Percentiles rank a stretch among this genome's conserved stretches.
Conservation (phyloP, 495 filamentous ascomycete genomes). For the Aspergillus affinis region DNA sequence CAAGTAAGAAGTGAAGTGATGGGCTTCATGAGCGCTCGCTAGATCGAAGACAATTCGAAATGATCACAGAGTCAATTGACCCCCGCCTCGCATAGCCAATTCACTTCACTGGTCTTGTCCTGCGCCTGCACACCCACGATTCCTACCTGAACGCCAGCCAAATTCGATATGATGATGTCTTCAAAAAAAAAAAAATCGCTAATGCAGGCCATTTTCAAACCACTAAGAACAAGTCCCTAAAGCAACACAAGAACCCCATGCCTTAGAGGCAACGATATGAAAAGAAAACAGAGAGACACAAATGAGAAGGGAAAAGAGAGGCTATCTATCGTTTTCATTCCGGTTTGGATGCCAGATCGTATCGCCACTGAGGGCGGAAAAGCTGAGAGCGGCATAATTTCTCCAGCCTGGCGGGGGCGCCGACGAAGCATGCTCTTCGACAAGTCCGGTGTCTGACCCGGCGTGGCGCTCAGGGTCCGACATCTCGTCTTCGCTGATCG, state of each 20-base stretch:
- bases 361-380: constrained; percentile 52
- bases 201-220: constrained; percentile 35
- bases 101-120: constrained; percentile 5
- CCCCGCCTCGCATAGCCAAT: background rate
- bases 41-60: background rate
- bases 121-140: constrained; percentile 7
- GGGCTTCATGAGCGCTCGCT: too few relatives aligned
- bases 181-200: constrained; percentile 35
- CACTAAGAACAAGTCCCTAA: constrained; percentile 22
- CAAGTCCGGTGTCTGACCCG: constrained; percentile 37
- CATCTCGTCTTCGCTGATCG: constrained; percentile 29
- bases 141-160: constrained; percentile 34
- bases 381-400: constrained; percentile 44
- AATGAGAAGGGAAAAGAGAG: constrained; percentile 11
- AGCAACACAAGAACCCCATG: constrained; percentile 9
- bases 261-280: constrained; percentile 12
- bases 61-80: background rate
- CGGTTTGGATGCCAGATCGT: constrained; percentile 50
- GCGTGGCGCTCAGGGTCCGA: constrained; percentile 43
- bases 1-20: background rate
- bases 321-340: constrained; percentile 45
- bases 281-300: constrained; percentile 10
- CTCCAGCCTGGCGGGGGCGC: constrained; percentile 41
- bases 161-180: constrained; percentile 27
- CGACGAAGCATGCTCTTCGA: constrained; percentile 39